Base-by-base conservation (phyloP, 2,329 filamentous ascomycete species). In the Fusarium camptoceras region DNA sequence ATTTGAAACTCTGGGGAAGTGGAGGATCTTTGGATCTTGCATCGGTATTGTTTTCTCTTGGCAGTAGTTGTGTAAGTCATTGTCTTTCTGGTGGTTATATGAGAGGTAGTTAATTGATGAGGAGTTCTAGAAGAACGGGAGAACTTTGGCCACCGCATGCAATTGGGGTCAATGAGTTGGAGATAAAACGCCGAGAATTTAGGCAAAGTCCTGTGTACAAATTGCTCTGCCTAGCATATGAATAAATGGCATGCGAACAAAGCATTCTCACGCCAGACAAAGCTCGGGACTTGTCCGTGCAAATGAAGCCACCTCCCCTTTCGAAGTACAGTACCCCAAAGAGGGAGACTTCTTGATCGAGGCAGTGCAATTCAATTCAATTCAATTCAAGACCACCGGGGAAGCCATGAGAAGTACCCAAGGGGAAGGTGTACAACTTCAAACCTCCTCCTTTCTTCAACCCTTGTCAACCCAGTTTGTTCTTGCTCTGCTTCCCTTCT, bases 1-100 rank as follows among this genome's bases (percentile, higher is more conserved):
- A 49, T 59, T 37, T 6, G 11, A 14, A 59, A 63, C 25, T 71
- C 68, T 58, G 68, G 68, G 68, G 68, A 68, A 65, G 59, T 55
- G 67, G 58, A 71, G 39, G 58, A 53, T 11, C 4, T n/a, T 12
- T 53, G 37, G 8, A 27, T 42, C 28, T 34, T 34, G 25, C 34
- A 47, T 48, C 37, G 9, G 43, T 58, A 49, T 47, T 34, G n/a
- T 20, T 41, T 51, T n/a, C 7, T 31, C 60, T 65, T 65, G 53
- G 53, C 39, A 15, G 22, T 10, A 12, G 12, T 41, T 30, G 15
- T 53, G 15, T 7, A 20, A 34, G 24, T 37, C 28, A 18, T 7
- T 34, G 20, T 16, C 14, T 22, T 22, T 18, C n/a, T 16, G 58
- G 50, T 68, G 48, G 14, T 51, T 34, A 8, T n/a, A 8, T 20